Evolutionary conservation across 768 basidiomycete species (phyloP).

Genomic region (Lyophyllum decastes): DNA sequence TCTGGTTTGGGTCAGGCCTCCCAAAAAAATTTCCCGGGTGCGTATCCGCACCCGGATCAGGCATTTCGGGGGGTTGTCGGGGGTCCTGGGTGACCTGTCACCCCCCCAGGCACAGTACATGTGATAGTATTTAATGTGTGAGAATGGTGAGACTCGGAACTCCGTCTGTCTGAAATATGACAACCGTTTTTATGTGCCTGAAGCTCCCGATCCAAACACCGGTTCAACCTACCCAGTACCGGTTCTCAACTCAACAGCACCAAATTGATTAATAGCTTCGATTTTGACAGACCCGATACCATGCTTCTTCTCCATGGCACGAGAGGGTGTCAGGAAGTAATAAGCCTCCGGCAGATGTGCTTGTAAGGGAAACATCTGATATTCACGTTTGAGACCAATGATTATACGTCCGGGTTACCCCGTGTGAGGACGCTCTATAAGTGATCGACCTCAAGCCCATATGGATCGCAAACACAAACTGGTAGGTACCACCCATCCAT

Average conservation of each 20-base stretch:
- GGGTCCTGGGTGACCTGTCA: no score
- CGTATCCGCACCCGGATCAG: no score
- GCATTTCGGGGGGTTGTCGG: no score
- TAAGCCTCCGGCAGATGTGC: background rate
- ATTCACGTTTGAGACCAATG: background rate
- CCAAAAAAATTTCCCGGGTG: no score
- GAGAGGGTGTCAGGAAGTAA: background rate
- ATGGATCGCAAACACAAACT: background rate
- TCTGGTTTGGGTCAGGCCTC: no score
- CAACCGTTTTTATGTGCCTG: no score
- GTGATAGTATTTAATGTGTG: no score
- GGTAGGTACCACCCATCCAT: background rate
- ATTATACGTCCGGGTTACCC: background rate
- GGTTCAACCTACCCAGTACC: background rate
- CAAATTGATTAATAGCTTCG: no score
- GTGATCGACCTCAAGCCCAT: slow-evolving; percentile 1
- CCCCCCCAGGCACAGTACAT: no score
- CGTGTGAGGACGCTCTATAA: slow-evolving; percentile 2
- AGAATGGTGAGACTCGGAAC: no score
- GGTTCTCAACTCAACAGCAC: background rate
- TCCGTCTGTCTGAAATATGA: no score
- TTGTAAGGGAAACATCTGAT: slow-evolving; percentile 11
- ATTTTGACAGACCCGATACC: no score
- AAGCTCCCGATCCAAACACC: background rate
- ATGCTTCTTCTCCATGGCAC: background rate